Base-by-base conservation (phyloP, 345 rosid species). In the Viola odorata region DNA sequence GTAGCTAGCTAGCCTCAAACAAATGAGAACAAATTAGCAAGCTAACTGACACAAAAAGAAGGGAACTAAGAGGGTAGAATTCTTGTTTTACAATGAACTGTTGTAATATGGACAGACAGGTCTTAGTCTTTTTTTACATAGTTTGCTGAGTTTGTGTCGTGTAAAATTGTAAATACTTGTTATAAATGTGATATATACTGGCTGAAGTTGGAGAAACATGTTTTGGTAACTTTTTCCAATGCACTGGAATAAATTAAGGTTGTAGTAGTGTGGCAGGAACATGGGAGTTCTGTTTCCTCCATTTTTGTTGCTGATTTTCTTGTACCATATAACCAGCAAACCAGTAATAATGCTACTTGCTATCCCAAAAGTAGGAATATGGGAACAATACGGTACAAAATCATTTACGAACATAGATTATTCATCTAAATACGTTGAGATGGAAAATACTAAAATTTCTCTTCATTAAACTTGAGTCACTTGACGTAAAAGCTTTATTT, bases 91-190 rank as follows among this genome's bases (percentile, higher is more conserved):
- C 8, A 0, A 40, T 39, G 42, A 23, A 50, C n/a, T 53, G 49
- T 17, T 36, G n/a, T 44, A 49, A 57, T 13, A 56, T 48, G 62
- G 57, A 63, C 64, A 53, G 67, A 61, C 68, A 52, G 62, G 53
- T 58, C 50, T 41, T 69, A 41, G 8, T 71, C 61, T 53, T 54
- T 51, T 45, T 68, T 37, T 62, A 45, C 60, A 62, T 54, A 44
- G 67, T 62, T 62, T 59, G 41, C 59, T 57, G 55, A 57, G 60
- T 60, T 71, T 62, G 60, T 60, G 50, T 45, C 32, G 37, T n/a
- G n/a, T n/a, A n/a, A n/a, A n/a, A n/a, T 62, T 76, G 84, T 76
- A 73, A 57, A 79, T 73, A 65, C 57, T 0, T 47, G 6, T 41
- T 56, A 50, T 51, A 51, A 63, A 55, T 71, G 71, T 73, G 66